Conservation (phyloP, 257 asterid species). For the Handroanthus guayacan region DNA sequence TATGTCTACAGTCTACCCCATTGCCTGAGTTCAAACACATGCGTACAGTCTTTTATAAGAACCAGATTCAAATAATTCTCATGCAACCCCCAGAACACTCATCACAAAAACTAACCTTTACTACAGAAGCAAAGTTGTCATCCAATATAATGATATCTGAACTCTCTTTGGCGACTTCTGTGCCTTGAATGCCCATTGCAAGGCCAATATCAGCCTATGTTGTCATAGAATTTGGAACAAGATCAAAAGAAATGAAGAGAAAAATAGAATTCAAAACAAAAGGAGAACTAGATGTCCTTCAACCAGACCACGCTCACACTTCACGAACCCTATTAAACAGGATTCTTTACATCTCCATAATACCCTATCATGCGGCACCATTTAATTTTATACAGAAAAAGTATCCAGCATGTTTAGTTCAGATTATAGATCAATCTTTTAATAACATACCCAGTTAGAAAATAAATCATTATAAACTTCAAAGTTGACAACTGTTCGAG, state of each 20-base stretch:
- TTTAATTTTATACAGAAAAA: not conserved
- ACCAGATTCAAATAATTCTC: too few relatives aligned
- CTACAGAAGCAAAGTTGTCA: constrained; percentile 80
- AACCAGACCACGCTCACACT: too few relatives aligned
- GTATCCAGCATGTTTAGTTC: not conserved
- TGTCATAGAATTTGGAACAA: constrained; percentile 11
- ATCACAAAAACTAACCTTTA: constrained; percentile 56
- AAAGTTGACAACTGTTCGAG: not conserved
- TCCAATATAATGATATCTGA: constrained; percentile 82
- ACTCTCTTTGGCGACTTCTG: constrained; percentile 87
- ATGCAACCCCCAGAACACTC: too few relatives aligned
- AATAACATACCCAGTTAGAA: constrained; percentile 17
- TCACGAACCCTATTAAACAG: not conserved
- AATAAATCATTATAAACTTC: constrained; percentile 18
- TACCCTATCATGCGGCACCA: constrained; percentile 3
- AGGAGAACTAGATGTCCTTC: too few relatives aligned
- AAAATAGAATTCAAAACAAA: not conserved
- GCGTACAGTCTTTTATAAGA: too few relatives aligned
- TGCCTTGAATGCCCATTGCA: constrained; percentile 86
- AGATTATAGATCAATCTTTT: constrained; percentile 3
- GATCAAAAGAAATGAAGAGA: constrained; percentile 9
- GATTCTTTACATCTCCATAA: not conserved
- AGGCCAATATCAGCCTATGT: constrained; percentile 77
- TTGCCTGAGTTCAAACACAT: too few relatives aligned
- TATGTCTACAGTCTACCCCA: too few relatives aligned